Percentiles rank a stretch among this genome's conserved stretches.
Conservation (phyloP, 164 flowering plant species). For the Amborella trichopoda region DNA sequence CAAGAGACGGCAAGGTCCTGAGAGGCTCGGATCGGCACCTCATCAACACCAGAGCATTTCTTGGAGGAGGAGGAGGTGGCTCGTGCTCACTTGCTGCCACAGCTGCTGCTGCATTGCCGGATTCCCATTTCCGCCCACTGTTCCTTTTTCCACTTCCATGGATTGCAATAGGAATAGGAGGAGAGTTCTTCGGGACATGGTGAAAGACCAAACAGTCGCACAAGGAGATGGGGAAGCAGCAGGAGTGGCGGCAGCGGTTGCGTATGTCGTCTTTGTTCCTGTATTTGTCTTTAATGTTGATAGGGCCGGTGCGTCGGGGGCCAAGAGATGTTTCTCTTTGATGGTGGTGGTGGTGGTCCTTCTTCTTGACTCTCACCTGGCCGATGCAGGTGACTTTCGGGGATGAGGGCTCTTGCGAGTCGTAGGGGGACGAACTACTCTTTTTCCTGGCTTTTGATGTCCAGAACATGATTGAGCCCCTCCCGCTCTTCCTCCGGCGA, state of each 20-base stretch:
- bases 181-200: neutral
- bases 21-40: slow-evolving; percentile 92
- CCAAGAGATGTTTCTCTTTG: neutral
- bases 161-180: neutral
- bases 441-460: no score
- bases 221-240: slow-evolving; percentile 4
- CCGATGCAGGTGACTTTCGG: slow-evolving; percentile 75
- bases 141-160: neutral
- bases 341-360: slow-evolving; percentile 9
- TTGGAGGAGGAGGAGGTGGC: slow-evolving; percentile 39
- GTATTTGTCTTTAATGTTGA: no score
- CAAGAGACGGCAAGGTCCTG: slow-evolving; percentile 38
- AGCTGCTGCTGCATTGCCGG: neutral
- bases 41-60: slow-evolving; percentile 84
- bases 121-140: neutral
- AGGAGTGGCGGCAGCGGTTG: slow-evolving; percentile 15
- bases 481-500: no score
- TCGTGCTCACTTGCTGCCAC: neutral
- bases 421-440: slow-evolving; percentile 6
- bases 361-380: slow-evolving; percentile 34
- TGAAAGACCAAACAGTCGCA: slow-evolving; percentile 5
- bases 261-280: slow-evolving; percentile 35
- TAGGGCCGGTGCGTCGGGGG: no score
- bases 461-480: no score
- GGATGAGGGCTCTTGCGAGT: slow-evolving; percentile 53